Evolutionary conservation across 2,329 filamentous ascomycete species (phyloP).

Genomic region (Fusarium begoniae): DNA sequence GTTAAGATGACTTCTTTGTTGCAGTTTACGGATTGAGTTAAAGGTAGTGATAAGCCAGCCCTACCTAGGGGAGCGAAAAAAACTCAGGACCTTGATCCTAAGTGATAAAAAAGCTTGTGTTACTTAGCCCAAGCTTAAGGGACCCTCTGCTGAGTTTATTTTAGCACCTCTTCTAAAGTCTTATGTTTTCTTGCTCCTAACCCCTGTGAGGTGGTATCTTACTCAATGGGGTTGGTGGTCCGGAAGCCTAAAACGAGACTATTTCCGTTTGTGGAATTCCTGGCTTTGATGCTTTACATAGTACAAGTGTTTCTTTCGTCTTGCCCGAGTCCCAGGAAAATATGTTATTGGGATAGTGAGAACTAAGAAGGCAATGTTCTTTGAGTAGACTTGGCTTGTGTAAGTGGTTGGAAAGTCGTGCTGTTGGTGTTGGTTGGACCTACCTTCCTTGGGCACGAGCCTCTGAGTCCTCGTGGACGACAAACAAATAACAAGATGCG

Average conservation of each 20-base stretch:
- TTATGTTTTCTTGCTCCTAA: not conserved
- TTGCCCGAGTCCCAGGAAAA: not conserved
- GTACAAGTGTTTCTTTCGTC: not conserved
- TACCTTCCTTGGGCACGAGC: not conserved
- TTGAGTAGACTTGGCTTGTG: not conserved
- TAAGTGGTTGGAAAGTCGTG: not conserved
- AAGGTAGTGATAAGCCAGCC: not conserved
- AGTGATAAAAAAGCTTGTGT: rapidly evolving
- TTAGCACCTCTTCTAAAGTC: rapidly evolving
- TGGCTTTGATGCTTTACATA: not conserved
- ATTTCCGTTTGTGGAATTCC: not conserved
- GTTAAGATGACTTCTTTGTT: not conserved
- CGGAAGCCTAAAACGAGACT: not conserved
- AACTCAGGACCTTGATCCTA: rapidly evolving
- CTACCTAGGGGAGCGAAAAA: not conserved
- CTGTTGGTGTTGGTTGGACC: not conserved
- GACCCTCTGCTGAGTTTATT: not conserved
- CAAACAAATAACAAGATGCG: not conserved
- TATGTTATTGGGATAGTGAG: too few species aligned
- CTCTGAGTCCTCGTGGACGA: not conserved
- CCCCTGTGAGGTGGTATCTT: not conserved
- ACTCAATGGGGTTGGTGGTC: not conserved
- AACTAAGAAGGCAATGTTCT: rapidly evolving
- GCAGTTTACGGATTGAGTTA: not conserved
- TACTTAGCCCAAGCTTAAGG: rapidly evolving